A percentile compares a stretch with the other conserved stretches of the same genome.
phyloP scores from a whole-genome alignment of 2,329 filamentous ascomycete species.

The Aphanoascus verrucosus region DNA sequence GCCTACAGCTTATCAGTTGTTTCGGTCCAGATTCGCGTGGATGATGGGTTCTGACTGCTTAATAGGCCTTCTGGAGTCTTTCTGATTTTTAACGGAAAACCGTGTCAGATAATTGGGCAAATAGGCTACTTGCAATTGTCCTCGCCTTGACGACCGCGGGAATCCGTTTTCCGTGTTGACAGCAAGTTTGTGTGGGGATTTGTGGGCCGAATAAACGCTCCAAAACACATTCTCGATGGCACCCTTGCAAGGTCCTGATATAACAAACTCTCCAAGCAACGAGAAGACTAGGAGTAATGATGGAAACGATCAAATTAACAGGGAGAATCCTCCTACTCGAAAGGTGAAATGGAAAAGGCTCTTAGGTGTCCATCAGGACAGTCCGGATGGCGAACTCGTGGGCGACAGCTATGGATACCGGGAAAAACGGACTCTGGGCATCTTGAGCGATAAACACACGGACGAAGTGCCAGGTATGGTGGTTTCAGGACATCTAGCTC shows the following conservation, averaged over 20 bases:
- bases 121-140: no score
- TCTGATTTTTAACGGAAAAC: no score
- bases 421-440: constrained; percentile 56
- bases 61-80: neutral
- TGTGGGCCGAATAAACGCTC: no score
- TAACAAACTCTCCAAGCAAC: neutral
- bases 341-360: constrained; percentile 14
- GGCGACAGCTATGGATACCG: constrained; percentile 11
- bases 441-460: constrained; percentile 68
- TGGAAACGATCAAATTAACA: neutral
- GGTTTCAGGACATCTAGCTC: neutral
- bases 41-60: neutral
- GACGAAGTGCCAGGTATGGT: constrained; percentile 73
- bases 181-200: no score
- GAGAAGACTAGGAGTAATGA: neutral
- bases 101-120: no score
- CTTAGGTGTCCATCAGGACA: constrained; percentile 12
- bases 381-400: constrained; percentile 2
- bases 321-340: neutral
- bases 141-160: no score
- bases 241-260: neutral
- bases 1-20: neutral
- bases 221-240: neutral
- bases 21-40: neutral
- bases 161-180: no score